These are phyloP conservation scores for Mentha longifolia DNA, from an alignment of 257 asterid genomes.

Conservation along the genomic window DNA sequence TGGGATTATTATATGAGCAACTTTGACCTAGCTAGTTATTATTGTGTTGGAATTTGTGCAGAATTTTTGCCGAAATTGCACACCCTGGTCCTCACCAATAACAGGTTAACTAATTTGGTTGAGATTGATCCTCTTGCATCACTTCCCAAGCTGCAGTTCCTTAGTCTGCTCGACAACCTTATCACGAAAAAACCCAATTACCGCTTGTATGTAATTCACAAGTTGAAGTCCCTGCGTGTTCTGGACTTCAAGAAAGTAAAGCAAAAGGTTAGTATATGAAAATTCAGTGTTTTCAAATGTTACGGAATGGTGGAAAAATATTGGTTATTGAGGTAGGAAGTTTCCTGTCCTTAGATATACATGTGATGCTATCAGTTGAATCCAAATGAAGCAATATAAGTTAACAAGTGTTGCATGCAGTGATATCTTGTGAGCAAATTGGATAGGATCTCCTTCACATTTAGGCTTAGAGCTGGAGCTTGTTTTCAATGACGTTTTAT, in stretches of 20 bases:
- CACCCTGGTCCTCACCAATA: constrained; percentile 89
- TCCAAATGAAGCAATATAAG: constrained; percentile 15
- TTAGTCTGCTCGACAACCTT: constrained; percentile 90
- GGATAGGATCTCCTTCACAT: background rate
- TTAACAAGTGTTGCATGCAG: too few species aligned
- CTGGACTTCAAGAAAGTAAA: constrained; percentile 95
- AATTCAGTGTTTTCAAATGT: background rate
- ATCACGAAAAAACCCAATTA: constrained; percentile 95
- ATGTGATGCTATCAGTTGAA: background rate
- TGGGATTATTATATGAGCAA: background rate
- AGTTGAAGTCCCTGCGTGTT: constrained; percentile 79
- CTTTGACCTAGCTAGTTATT: constrained; percentile 5
- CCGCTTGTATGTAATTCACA: constrained; percentile 94
- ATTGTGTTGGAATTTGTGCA: constrained; percentile 49
- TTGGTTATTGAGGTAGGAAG: background rate
- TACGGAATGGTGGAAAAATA: background rate
- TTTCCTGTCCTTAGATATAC: background rate
- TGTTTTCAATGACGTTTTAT: constrained; percentile 1
- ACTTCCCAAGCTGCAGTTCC: constrained; percentile 84
- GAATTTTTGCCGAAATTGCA: constrained; percentile 93
- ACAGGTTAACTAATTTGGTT: constrained; percentile 85
- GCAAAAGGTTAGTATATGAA: constrained; percentile 69
- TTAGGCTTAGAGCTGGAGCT: background rate
- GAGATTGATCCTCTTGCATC: constrained; percentile 96
- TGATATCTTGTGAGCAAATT: background rate